A percentile compares a stretch with the other conserved stretches of the same genome.
Conservation (phyloP, 164 flowering plant genomes). For the Umbilicus rupestris region DNA sequence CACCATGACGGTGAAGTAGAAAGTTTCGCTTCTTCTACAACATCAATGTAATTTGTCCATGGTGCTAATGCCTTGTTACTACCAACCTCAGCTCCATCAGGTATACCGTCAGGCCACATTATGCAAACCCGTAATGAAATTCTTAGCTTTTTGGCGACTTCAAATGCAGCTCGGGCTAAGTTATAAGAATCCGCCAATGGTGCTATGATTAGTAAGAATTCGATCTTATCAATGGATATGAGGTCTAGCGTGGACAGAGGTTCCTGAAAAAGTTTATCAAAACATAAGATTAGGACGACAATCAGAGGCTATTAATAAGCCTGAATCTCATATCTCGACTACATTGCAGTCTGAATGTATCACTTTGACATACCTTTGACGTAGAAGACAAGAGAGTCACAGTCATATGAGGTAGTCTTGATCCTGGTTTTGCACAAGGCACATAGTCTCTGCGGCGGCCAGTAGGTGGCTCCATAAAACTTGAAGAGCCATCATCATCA, state of each 20-base stretch:
- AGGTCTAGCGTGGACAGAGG: constrained; percentile 72
- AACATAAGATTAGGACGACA: neutral
- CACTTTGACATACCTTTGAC: constrained; percentile 33
- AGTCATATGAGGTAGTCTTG: constrained; percentile 83
- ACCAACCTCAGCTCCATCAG: constrained; percentile 12
- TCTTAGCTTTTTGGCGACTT: constrained; percentile 45
- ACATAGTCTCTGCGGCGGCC: constrained; percentile 80
- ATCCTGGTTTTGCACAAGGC: constrained; percentile 70
- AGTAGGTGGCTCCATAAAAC: constrained; percentile 31
- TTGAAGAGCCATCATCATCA: constrained; percentile 12
- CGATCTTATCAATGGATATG: constrained; percentile 49
- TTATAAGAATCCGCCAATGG: constrained; percentile 49
- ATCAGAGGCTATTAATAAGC: no score
- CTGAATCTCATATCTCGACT: neutral
- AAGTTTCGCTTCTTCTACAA: constrained; percentile 33
- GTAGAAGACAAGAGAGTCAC: constrained; percentile 30
- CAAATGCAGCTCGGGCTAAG: constrained; percentile 57
- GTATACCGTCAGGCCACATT: constrained; percentile 49
- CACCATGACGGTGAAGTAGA: constrained; percentile 59
- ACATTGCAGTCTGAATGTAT: neutral
- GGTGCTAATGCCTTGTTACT: constrained; percentile 34
- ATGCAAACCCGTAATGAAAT: constrained; percentile 52
- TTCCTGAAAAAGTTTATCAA: constrained; percentile 26
- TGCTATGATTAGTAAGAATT: constrained; percentile 76
- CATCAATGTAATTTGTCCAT: constrained; percentile 46